Evolutionary conservation across 2,329 filamentous ascomycete species (phyloP), one percentile per base, ranked within the genome.

Genomic region (Aspergillus aculeatus): DNA sequence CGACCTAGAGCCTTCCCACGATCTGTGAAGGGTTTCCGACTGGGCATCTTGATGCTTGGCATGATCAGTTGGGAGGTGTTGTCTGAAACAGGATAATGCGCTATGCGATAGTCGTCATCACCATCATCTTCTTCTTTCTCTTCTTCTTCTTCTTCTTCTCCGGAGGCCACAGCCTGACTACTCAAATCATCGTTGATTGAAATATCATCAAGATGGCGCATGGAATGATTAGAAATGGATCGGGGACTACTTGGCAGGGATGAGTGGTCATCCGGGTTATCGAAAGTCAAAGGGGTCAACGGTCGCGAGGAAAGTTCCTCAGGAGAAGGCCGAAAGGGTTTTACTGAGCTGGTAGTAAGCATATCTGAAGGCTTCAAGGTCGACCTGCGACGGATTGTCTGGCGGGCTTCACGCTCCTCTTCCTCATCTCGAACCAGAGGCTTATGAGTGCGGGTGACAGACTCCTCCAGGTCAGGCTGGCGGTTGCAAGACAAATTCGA

Each of bases 11-110:
- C 84, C 77, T 89, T 94, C 16, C 95, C 95, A 50, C 85, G 84
- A n/a, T 90, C 86, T 0, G 95, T 97, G 74, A 98, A 98, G 0
- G 93, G 93, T 54, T 92, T 84, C 53, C 95, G 87, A 62, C 86
- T 90, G 3, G 95, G 94, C 85, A 99, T 95, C 62, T 86, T 88
- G 69, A 99, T 89, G 71, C 92, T 96, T 5, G 95, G 95, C 95
- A 99, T 99, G 61, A 99, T 91, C n/a, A 99, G 83, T 75, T 98
- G 93, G n/a, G 80, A 78, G 12, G 78, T 68, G 69, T 78, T 75
- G 60, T 77, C 75, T 29, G 71, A 68, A 3, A 61, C 66, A 32
- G 74, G 56, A 52, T 69, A 69, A 10, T 69, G 68, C 9, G 73
- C 71, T 7, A 63, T 66, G 10, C 61, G 56, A 12, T 61, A 54